These are phyloP conservation scores for Cyclotella distinguenda DNA, from an alignment of 108 stramenopile genomes.

Conservation along the genomic window DNA sequence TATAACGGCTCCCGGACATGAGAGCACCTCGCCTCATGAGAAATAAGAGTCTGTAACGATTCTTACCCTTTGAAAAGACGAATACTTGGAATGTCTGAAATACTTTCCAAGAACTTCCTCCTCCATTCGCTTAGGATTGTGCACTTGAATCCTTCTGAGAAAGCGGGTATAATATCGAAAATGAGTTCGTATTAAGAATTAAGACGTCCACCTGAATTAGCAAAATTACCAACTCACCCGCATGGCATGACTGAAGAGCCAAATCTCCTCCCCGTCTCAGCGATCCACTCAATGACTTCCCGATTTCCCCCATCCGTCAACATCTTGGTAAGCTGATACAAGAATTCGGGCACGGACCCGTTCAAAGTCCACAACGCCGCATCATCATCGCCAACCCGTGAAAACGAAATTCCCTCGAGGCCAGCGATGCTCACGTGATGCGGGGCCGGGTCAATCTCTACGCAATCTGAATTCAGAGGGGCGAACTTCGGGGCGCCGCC, in stretches of 20 bases:
- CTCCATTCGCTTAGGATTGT: slow-evolving; percentile 79
- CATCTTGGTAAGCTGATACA: slow-evolving; percentile 92
- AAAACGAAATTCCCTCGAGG: slow-evolving; percentile 3
- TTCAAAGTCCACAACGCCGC: slow-evolving; percentile 2
- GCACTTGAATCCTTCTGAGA: slow-evolving; percentile 69
- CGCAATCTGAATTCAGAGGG: background rate
- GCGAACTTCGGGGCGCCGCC: background rate
- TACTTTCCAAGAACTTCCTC: slow-evolving; percentile 76
- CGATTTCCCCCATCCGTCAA: slow-evolving; percentile 79
- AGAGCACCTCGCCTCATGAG: too few relatives aligned
- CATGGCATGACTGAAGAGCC: background rate
- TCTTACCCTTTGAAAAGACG: slow-evolving; percentile 67
- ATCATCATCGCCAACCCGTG: background rate
- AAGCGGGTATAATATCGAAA: background rate
- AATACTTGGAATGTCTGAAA: slow-evolving; percentile 90
- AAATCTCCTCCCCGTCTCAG: slow-evolving; percentile 6
- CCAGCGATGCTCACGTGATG: slow-evolving; percentile 12
- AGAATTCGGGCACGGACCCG: slow-evolving; percentile 71
- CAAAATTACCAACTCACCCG: background rate
- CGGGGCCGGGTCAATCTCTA: background rate
- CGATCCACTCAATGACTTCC: slow-evolving; percentile 84
- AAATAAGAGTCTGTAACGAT: background rate
- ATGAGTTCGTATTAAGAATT: too few relatives aligned
- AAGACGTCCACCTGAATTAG: too few relatives aligned
- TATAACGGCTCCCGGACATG: too few relatives aligned